phyloP scores from a whole-genome alignment of 768 basidiomycete species.

The button mushroom (Agaricus bisporus) region DNA sequence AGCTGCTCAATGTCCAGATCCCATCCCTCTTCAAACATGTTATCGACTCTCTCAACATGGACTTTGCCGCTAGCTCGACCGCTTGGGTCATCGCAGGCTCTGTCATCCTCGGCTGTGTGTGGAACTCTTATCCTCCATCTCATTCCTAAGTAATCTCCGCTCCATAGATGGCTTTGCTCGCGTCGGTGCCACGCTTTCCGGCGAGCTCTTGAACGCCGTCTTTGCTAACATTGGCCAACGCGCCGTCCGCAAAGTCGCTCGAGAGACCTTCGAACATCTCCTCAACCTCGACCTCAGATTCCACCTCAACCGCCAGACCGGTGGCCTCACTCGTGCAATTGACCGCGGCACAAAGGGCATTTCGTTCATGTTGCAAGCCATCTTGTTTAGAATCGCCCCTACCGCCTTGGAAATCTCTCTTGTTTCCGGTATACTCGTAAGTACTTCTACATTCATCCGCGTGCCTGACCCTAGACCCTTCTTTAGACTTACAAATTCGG shows the following conservation, averaged over 20 bases:
- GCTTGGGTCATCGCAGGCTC: slow-evolving; percentile 93
- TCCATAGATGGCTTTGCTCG: slow-evolving; percentile 81
- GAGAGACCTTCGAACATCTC: slow-evolving; percentile 93
- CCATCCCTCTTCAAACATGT: slow-evolving; percentile 91
- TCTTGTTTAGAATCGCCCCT: slow-evolving; percentile 92
- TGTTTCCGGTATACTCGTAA: slow-evolving; percentile 94
- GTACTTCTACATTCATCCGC: slow-evolving; percentile 18
- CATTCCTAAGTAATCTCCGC: slow-evolving; percentile 3
- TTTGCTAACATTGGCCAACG: slow-evolving; percentile 95
- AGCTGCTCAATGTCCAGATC: slow-evolving; percentile 98
- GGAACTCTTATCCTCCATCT: slow-evolving; percentile 12
- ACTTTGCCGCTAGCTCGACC: slow-evolving; percentile 65
- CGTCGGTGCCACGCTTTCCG: slow-evolving; percentile 83
- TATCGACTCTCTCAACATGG: slow-evolving; percentile 85
- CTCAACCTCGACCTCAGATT: slow-evolving; percentile 88
- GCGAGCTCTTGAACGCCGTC: slow-evolving; percentile 90
- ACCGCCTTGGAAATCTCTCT: slow-evolving; percentile 94
- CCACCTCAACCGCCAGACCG: slow-evolving; percentile 90
- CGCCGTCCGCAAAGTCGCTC: slow-evolving; percentile 90
- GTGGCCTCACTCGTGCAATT: slow-evolving; percentile 92
- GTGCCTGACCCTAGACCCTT: neutral
- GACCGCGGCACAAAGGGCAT: slow-evolving; percentile 99
- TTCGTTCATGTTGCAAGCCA: slow-evolving; percentile 87
- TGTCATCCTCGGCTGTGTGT: slow-evolving; percentile 83
- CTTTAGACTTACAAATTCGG: slow-evolving; percentile 93